A percentile compares a stretch with the other conserved stretches of the same genome.
Conservation (phyloP, 192 early-diverging fungal species). For the Gaertneriomyces semiglobifer region DNA sequence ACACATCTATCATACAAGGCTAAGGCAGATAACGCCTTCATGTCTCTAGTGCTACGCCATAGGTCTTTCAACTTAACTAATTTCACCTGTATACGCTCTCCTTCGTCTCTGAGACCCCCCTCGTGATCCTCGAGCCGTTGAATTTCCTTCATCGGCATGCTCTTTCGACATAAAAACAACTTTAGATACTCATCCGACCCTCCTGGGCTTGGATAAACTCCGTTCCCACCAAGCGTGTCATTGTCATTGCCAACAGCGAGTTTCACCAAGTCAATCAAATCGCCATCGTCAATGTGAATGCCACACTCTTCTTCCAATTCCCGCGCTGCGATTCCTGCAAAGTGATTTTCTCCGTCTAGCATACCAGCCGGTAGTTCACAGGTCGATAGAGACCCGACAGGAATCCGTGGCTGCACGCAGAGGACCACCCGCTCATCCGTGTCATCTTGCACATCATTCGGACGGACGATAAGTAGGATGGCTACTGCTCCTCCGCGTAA, state of each 20-base stretch:
- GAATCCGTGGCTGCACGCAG: conserved; percentile 69
- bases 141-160: conserved; percentile 49
- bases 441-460: conserved; percentile 5
- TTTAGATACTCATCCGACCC: conserved; percentile 78
- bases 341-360: conserved; percentile 71
- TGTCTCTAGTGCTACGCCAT: conserved; percentile 64
- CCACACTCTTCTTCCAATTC: conserved; percentile 85
- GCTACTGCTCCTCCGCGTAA: conserved; percentile 76
- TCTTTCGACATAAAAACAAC: conserved; percentile 67
- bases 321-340: conserved; percentile 70
- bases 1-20: conserved; percentile 49
- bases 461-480: conserved; percentile 62
- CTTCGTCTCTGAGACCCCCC: conserved; percentile 67
- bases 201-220: conserved; percentile 70
- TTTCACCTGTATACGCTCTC: conserved; percentile 71
- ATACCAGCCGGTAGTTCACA: conserved; percentile 84
- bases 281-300: conserved; percentile 53
- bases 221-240: conserved; percentile 31
- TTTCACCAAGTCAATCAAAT: conserved; percentile 66
- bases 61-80: conserved; percentile 63
- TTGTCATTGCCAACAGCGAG: conserved; percentile 42
- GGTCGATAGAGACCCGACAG: conserved; percentile 58
- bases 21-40: conserved; percentile 66
- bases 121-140: conserved; percentile 57
- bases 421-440: conserved; percentile 59